Evolutionary conservation across 352 stramenopile genomes (phyloP).

Genomic region (Phytopythium delawarense): DNA sequence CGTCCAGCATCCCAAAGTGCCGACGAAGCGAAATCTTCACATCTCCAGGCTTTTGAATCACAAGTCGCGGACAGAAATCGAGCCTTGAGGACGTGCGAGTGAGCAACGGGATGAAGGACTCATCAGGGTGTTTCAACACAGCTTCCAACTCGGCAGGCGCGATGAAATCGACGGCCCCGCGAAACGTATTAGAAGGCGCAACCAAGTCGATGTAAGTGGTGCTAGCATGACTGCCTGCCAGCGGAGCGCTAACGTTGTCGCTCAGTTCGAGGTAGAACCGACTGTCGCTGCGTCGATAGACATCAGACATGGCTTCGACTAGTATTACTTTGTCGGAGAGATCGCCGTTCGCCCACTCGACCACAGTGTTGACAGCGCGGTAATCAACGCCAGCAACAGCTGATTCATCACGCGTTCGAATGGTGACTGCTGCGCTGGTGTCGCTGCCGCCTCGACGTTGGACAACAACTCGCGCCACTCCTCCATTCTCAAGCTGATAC

Average conservation of each 20-base stretch:
- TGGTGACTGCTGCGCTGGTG: slow-evolving; percentile 29
- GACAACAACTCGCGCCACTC: slow-evolving; percentile 40
- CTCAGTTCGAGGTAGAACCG: slow-evolving; percentile 36
- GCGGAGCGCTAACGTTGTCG: slow-evolving; percentile 15
- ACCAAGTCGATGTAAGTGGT: slow-evolving; percentile 39
- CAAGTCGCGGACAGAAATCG: slow-evolving; percentile 40
- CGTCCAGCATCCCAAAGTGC: slow-evolving; percentile 32
- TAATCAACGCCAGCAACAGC: slow-evolving; percentile 52
- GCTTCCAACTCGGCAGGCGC: slow-evolving; percentile 19
- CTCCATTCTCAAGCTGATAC: slow-evolving; percentile 44
- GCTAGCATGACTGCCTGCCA: slow-evolving; percentile 26
- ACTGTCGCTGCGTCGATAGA: slow-evolving; percentile 23
- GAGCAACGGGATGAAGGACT: slow-evolving; percentile 43
- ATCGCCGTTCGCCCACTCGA: slow-evolving; percentile 59
- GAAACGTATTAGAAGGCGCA: slow-evolving; percentile 30
- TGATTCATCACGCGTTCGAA: slow-evolving; percentile 41
- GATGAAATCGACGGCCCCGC: slow-evolving; percentile 57
- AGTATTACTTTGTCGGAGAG: slow-evolving; percentile 41
- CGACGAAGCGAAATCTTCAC: slow-evolving; percentile 47
- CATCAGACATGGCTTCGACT: slow-evolving; percentile 29
- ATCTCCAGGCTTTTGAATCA: slow-evolving; percentile 25
- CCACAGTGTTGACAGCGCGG: slow-evolving; percentile 18
- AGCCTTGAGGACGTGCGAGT: slow-evolving; percentile 49
- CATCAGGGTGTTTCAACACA: slow-evolving; percentile 34
- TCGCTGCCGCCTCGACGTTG: slow-evolving; percentile 59